Conservation (phyloP, 208 protist species). For the Lotmaria passim region DNA sequence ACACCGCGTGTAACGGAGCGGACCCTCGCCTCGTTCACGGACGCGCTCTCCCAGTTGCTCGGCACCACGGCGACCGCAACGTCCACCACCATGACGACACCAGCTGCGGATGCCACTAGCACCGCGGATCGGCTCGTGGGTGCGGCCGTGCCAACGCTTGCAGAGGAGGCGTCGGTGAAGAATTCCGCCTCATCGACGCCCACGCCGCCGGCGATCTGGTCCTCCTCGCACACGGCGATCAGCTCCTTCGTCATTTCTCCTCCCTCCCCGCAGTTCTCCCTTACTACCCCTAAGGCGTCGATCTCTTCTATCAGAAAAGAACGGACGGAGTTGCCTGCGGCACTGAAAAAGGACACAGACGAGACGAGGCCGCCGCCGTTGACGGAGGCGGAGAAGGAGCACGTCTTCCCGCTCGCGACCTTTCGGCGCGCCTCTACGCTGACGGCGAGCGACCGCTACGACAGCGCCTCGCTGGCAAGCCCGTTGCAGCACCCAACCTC, state of each 20-base stretch:
- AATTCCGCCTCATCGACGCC: too few species aligned
- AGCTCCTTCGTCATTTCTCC: not conserved
- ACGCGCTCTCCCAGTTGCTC: not conserved
- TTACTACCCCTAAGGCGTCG: not conserved
- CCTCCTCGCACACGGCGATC: conserved; percentile 2
- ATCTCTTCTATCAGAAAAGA: not conserved
- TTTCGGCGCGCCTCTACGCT: not conserved
- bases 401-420: not conserved
- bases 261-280: not conserved
- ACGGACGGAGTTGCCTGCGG: too few species aligned
- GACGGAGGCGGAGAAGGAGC: not conserved
- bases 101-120: too few species aligned
- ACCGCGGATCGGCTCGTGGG: too few species aligned
- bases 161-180: too few species aligned
- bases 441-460: not conserved
- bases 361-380: not conserved
- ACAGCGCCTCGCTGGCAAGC: not conserved
- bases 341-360: not conserved
- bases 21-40: not conserved
- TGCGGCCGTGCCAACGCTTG: too few species aligned
- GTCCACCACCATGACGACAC: too few species aligned
- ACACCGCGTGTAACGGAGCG: not conserved
- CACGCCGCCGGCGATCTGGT: not conserved
- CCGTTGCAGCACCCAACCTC: not conserved
- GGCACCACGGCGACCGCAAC: not conserved